Base-by-base conservation (phyloP, 2,329 filamentous ascomycete species). In the Diaporthe citrichinensis region DNA sequence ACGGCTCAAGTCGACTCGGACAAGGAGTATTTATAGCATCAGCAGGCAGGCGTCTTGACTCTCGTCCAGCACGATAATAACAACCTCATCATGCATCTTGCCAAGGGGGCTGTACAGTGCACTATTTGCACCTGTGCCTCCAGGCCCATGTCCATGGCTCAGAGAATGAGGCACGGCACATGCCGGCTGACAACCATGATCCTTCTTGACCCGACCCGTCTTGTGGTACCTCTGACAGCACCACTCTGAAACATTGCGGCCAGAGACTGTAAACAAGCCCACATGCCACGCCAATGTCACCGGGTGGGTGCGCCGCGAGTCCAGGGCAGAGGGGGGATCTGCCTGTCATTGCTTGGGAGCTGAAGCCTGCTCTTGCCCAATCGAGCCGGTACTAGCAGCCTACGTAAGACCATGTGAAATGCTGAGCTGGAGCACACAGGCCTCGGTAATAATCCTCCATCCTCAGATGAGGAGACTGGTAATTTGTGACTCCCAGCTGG, bases 21-120 rank as follows among this genome's bases (percentile, higher is more conserved):
- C 46, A 25, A 36, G 34, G 65, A 41, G 41, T 69, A 69, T 69
- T 55, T 20, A 69, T 69, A 69, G 65, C 65, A 68, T 69, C 65
- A 69, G 49, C 34, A 15, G 49, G 65, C 51, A 69, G 12, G n/a
- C 41, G 49, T 41, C 65, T 69, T 69, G 65, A 69, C 65, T 69
- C 65, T 69, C 34, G 49, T 69, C 34, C 8, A 41, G 46, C 65
- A 55, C 46, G 49, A 69, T 55, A 55, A 55, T 28, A 69, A 55
- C 65, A 69, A 69, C 28, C 65, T 55, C 65, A 69, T 55, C 61
- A 55, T 65, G 34, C 34, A 31, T 65, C 58, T 34, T 34, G 58
- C 71, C 71, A 73, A 65, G 71, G 58, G 65, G 55, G 68, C 68
- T 71, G 68, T 71, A 71, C 71, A 65, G 46, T 34, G n/a, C 28